Percentiles rank a stretch among this genome's conserved stretches.
Conservation (phyloP, 805 yeast genomes). For the Starmerella potacharoeniae region DNA sequence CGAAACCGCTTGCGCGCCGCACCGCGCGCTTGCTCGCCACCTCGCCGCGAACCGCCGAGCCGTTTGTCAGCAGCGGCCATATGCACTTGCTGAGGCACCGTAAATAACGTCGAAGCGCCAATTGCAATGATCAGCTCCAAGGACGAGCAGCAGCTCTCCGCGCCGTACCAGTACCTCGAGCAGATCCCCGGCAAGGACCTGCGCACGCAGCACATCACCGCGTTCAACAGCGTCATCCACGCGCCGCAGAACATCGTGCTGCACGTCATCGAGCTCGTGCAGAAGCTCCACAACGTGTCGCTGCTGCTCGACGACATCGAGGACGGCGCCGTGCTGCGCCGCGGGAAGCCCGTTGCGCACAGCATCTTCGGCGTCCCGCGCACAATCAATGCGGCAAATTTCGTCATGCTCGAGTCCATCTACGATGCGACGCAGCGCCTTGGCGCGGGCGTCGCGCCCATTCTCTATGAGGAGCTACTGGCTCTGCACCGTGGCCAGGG, state of each 20-base stretch:
- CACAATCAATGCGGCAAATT: constrained; percentile 73
- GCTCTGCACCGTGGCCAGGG: constrained; percentile 87
- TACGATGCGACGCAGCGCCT: constrained; percentile 35
- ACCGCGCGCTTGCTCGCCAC: too few relatives aligned
- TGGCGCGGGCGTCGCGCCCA: constrained; percentile 27
- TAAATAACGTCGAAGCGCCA: not conserved
- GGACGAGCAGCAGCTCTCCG: constrained; percentile 23
- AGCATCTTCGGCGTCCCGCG: constrained; percentile 62
- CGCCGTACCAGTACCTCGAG: constrained; percentile 43
- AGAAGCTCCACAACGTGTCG: constrained; percentile 54
- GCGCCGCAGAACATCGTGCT: constrained; percentile 33
- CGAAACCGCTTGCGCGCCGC: too few relatives aligned
- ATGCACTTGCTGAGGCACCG: too few relatives aligned
- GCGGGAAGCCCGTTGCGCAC: constrained; percentile 78
- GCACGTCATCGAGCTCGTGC: constrained; percentile 40
- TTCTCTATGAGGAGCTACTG: constrained; percentile 61
- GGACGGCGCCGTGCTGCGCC: constrained; percentile 55
- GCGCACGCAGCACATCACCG: constrained; percentile 38
- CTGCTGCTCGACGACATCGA: constrained; percentile 79
- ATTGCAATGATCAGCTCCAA: not conserved
- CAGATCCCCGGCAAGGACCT: constrained; percentile 47
- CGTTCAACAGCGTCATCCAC: constrained; percentile 43
- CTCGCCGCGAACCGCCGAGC: too few relatives aligned
- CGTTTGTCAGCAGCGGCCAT: not conserved
- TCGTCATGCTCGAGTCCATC: constrained; percentile 67